A percentile compares a stretch with the other conserved stretches of the same genome.
These are phyloP conservation scores for Dioszegia hungarica DNA, from an alignment of 768 basidiomycete species.

Conservation along the genomic window DNA sequence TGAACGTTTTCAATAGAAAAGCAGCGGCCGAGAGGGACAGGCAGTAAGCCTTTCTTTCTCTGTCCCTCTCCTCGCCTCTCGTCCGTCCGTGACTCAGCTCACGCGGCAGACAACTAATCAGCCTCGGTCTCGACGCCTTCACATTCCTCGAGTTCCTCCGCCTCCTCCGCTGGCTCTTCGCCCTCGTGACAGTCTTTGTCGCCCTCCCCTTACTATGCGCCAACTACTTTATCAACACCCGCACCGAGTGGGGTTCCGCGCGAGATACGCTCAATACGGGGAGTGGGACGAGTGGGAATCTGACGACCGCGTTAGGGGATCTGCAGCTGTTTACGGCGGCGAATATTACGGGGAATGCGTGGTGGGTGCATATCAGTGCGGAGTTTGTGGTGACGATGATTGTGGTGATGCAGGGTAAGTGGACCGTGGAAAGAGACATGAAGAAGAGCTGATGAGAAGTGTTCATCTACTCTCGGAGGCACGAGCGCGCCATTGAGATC, in stretches of 20 bases:
- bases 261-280: neutral
- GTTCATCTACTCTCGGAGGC: slow-evolving; percentile 2
- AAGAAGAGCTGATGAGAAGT: slow-evolving; percentile 7
- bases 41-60: slow-evolving; percentile 9
- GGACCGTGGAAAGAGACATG: neutral
- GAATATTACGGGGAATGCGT: slow-evolving; percentile 63
- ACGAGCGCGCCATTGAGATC: slow-evolving; percentile 5
- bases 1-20: slow-evolving; percentile 3
- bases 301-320: slow-evolving; percentile 16
- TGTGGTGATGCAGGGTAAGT: slow-evolving; percentile 17
- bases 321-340: slow-evolving; percentile 68
- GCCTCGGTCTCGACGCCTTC: slow-evolving; percentile 82
- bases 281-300: neutral
- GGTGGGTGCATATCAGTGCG: slow-evolving; percentile 78
- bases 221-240: slow-evolving; percentile 37
- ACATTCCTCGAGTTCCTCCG: slow-evolving; percentile 86
- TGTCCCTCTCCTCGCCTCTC: neutral
- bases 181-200: slow-evolving; percentile 22
- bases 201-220: slow-evolving; percentile 21
- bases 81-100: too few relatives aligned
- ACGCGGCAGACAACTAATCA: neutral
- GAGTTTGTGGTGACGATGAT: slow-evolving; percentile 46
- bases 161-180: slow-evolving; percentile 59
- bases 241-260: slow-evolving; percentile 18
- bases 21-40: slow-evolving; percentile 5